Percentiles rank a stretch among this genome's conserved stretches.
phyloP scores from a whole-genome alignment of 495 filamentous ascomycete species.

The Penicillium cinerascens region DNA sequence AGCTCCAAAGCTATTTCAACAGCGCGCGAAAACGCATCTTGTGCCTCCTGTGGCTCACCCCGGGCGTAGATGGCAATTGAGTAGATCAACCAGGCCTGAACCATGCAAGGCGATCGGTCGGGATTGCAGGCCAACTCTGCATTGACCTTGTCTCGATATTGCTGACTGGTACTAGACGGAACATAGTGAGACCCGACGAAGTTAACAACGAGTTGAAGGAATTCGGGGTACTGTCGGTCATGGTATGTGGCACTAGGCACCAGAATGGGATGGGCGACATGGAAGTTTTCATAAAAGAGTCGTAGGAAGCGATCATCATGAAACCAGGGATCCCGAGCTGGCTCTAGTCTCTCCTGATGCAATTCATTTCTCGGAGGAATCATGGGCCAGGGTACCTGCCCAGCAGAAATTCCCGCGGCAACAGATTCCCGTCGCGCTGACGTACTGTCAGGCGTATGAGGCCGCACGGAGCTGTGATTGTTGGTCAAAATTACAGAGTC shows the following conservation, averaged over 20 bases:
- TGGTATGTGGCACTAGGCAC: slow-evolving; percentile 32
- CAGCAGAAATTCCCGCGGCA: slow-evolving; percentile 9
- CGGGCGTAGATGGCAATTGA: slow-evolving; percentile 36
- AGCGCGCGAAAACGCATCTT: slow-evolving; percentile 26
- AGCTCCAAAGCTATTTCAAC: slow-evolving; percentile 36
- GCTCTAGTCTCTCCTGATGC: slow-evolving; percentile 7
- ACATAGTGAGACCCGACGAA: slow-evolving; percentile 41
- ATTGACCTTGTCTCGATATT: slow-evolving; percentile 24
- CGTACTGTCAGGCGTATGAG: slow-evolving; percentile 19
- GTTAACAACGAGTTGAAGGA: slow-evolving; percentile 33
- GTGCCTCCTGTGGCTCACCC: slow-evolving; percentile 32
- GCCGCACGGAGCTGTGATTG: slow-evolving; percentile 2
- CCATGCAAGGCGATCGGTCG: slow-evolving; percentile 32
- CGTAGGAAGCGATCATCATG: slow-evolving; percentile 34
- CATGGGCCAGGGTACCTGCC: slow-evolving; percentile 26
- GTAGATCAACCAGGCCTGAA: slow-evolving; percentile 38
- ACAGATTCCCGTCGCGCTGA: slow-evolving; percentile 11
- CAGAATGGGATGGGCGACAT: slow-evolving; percentile 38
- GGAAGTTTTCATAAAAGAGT: slow-evolving; percentile 41
- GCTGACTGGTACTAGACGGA: slow-evolving; percentile 16
- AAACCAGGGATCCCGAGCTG: slow-evolving; percentile 16
- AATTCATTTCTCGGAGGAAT: slow-evolving; percentile 13
- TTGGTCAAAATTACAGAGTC: slow-evolving; percentile 4
- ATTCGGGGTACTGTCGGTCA: slow-evolving; percentile 35
- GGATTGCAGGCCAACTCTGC: slow-evolving; percentile 24